Conservation (phyloP, 2,329 filamentous ascomycete species). For the Fusarium albosuccineum region DNA sequence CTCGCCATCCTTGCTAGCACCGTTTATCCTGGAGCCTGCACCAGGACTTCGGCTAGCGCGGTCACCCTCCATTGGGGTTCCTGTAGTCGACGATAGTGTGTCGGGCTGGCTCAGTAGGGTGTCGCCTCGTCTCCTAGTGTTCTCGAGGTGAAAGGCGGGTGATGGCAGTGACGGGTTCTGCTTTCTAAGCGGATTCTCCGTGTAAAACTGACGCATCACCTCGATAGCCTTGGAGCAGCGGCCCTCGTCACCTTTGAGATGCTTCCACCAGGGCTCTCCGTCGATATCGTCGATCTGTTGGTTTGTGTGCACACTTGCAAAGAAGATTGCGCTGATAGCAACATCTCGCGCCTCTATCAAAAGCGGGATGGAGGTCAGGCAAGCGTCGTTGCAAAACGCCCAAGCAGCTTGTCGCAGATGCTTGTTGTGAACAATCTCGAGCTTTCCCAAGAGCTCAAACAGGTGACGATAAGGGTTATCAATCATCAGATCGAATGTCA, state of each 20-base stretch:
- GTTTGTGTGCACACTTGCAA: slow-evolving; percentile 80
- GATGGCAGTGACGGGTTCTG: slow-evolving; percentile 66
- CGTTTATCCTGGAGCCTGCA: slow-evolving; percentile 56
- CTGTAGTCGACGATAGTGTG: slow-evolving; percentile 61
- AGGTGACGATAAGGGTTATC: slow-evolving; percentile 89
- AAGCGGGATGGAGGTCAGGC: slow-evolving; percentile 85
- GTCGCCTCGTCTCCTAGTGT: slow-evolving; percentile 65
- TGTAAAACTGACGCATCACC: slow-evolving; percentile 78
- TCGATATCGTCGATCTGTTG: slow-evolving; percentile 82
- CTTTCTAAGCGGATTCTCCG: slow-evolving; percentile 72
- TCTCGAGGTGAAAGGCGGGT: slow-evolving; percentile 68
- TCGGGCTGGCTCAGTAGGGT: slow-evolving; percentile 57
- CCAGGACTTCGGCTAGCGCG: slow-evolving; percentile 66
- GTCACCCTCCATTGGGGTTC: slow-evolving; percentile 63
- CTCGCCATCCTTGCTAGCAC: slow-evolving; percentile 53
- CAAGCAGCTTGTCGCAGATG: slow-evolving; percentile 86
- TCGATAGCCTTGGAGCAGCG: slow-evolving; percentile 81
- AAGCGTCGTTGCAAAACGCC: slow-evolving; percentile 94
- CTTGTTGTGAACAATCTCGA: slow-evolving; percentile 83
- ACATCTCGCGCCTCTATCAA: slow-evolving; percentile 84
- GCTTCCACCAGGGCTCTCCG: slow-evolving; percentile 89
- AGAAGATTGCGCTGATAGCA: slow-evolving; percentile 88
- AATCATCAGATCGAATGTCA: slow-evolving; percentile 94
- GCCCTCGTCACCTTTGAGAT: slow-evolving; percentile 76
- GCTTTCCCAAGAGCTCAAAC: slow-evolving; percentile 81